Conservation (phyloP, 192 early-diverging fungal genomes). For the Backusella tarrabulga region DNA sequence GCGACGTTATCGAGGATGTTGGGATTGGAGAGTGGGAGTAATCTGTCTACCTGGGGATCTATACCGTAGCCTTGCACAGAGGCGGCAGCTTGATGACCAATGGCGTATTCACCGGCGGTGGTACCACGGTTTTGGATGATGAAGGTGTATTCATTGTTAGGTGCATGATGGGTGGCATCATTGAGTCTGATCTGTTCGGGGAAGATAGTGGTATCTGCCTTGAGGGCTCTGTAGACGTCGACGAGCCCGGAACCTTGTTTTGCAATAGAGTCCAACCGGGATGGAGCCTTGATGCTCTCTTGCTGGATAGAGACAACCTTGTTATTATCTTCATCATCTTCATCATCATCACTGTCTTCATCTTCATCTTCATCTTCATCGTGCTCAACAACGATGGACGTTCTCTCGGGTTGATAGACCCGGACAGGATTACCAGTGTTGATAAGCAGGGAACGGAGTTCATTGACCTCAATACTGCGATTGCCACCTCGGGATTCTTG, state of each 20-base stretch:
- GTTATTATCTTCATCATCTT: neutral
- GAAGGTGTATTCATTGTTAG: slow-evolving; percentile 33
- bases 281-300: neutral
- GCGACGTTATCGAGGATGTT: neutral
- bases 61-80: slow-evolving; percentile 41
- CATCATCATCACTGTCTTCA: neutral
- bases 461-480: slow-evolving; percentile 4
- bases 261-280: slow-evolving; percentile 51
- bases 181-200: slow-evolving; percentile 60
- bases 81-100: slow-evolving; percentile 38
- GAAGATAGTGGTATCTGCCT: slow-evolving; percentile 43
- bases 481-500: slow-evolving; percentile 46
- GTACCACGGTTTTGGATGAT: slow-evolving; percentile 42
- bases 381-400: neutral
- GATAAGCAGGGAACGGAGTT: slow-evolving; percentile 39
- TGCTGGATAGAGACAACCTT: neutral
- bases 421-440: slow-evolving; percentile 49
- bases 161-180: slow-evolving; percentile 37
- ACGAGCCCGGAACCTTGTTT: slow-evolving; percentile 75
- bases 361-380: neutral
- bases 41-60: neutral
- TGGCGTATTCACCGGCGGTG: slow-evolving; percentile 22
- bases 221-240: slow-evolving; percentile 61
- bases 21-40: slow-evolving; percentile 27
- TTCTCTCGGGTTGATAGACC: slow-evolving; percentile 32